Percentiles rank a stretch among this genome's conserved stretches.
These are phyloP conservation scores for Diaporthe citrichinensis DNA, from an alignment of 2,329 filamentous ascomycete genomes.

Conservation along the genomic window DNA sequence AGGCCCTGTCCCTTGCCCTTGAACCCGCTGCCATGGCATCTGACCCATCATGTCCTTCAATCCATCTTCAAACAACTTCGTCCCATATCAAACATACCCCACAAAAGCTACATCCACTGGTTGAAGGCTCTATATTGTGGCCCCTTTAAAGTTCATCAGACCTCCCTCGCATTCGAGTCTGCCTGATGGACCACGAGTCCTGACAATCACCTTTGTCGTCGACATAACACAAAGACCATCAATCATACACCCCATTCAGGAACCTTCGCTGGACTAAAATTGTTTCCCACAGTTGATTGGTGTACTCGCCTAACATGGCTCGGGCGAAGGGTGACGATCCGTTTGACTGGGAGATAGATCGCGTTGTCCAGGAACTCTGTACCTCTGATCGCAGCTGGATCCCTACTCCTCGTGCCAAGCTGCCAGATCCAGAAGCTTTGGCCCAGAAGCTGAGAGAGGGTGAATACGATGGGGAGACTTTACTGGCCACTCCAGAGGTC, in stretches of 20 bases:
- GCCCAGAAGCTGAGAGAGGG: constrained; percentile 71
- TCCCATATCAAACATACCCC: not conserved
- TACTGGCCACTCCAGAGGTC: constrained; percentile 68
- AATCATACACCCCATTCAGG: not conserved
- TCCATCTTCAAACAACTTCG: not conserved
- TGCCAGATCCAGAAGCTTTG: constrained; percentile 68
- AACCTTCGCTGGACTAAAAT: not conserved
- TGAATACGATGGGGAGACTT: constrained; percentile 74
- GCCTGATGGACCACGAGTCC: not conserved
- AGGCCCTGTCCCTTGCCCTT: not conserved
- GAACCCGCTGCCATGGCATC: not conserved
- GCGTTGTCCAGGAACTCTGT: constrained; percentile 77
- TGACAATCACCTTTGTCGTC: constrained; percentile 36
- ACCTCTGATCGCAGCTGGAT: constrained; percentile 64
- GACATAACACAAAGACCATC: not conserved
- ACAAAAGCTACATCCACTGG: not conserved
- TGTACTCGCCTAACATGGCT: constrained; percentile 47
- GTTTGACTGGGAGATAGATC: constrained; percentile 79
- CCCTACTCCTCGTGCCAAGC: constrained; percentile 51
- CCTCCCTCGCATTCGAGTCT: no score
- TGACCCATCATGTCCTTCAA: not conserved
- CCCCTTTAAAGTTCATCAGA: not conserved
- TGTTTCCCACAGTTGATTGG: not conserved
- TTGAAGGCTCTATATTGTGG: no score
- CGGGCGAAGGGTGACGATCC: constrained; percentile 69